These are phyloP conservation scores for Vaccinium darrowii DNA, from an alignment of 148 eudicot genomes.

Conservation along the genomic window DNA sequence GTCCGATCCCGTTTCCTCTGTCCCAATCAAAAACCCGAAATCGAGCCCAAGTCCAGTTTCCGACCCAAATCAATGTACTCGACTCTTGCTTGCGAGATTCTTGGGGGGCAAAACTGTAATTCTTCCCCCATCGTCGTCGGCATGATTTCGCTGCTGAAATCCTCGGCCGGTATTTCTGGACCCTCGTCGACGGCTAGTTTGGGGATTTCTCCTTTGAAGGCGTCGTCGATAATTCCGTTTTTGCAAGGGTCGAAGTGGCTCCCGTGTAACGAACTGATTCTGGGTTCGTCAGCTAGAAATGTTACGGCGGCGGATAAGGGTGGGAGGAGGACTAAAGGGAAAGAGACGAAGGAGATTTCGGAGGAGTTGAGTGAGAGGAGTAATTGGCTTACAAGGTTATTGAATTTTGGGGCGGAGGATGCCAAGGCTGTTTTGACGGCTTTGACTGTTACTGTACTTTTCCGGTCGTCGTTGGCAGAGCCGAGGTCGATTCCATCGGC, in stretches of 20 bases:
- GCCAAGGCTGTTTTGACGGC: slow-evolving; percentile 83
- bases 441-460: slow-evolving; percentile 62
- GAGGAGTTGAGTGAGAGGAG: slow-evolving; percentile 17
- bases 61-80: slow-evolving; percentile 23
- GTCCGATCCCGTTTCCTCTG: slow-evolving; percentile 31
- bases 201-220: slow-evolving; percentile 51
- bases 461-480: slow-evolving; percentile 69
- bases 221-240: slow-evolving; percentile 52
- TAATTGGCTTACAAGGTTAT: slow-evolving; percentile 49
- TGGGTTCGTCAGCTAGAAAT: slow-evolving; percentile 14
- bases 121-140: slow-evolving; percentile 43
- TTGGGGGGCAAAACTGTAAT: slow-evolving; percentile 20
- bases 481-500: slow-evolving; percentile 80
- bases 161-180: slow-evolving; percentile 27
- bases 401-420: slow-evolving; percentile 59
- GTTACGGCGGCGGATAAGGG: slow-evolving; percentile 43
- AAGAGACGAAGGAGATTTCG: slow-evolving; percentile 17
- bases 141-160: slow-evolving; percentile 47
- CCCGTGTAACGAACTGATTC: slow-evolving; percentile 56
- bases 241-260: slow-evolving; percentile 66
- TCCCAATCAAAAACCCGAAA: slow-evolving; percentile 26
- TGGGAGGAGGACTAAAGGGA: slow-evolving; percentile 18
- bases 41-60: slow-evolving; percentile 21
- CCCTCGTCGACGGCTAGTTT: slow-evolving; percentile 25
- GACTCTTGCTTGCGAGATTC: slow-evolving; percentile 39